Evolutionary conservation across 805 yeast genomes (phyloP).

Genomic region (Clavispora carvajalis): DNA sequence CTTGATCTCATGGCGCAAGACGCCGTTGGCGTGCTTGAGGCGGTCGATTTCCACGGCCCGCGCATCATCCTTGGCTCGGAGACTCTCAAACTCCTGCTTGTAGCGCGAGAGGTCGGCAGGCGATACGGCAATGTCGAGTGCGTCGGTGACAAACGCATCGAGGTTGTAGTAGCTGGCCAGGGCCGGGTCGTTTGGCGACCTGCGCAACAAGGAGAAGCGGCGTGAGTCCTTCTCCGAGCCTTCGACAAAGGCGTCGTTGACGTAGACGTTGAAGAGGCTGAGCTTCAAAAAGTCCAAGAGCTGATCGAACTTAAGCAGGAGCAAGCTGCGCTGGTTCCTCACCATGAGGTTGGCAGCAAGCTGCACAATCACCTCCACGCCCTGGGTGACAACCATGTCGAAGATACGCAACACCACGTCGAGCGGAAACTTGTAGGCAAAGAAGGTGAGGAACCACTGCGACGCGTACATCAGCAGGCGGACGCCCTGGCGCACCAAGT

Average conservation of each 20-base stretch:
- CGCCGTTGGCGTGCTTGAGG: slow-evolving; percentile 61
- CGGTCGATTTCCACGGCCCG: slow-evolving; percentile 58
- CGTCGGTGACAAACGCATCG: slow-evolving; percentile 71
- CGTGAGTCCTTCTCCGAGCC: slow-evolving; percentile 10
- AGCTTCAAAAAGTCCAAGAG: slow-evolving; percentile 75
- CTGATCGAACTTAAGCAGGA: slow-evolving; percentile 67
- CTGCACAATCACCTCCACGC: slow-evolving; percentile 78
- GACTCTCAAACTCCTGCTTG: slow-evolving; percentile 67
- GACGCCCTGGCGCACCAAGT: slow-evolving; percentile 80
- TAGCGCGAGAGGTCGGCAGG: slow-evolving; percentile 72
- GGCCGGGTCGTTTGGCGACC: slow-evolving; percentile 13
- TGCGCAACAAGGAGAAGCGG: slow-evolving; percentile 19
- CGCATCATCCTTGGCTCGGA: slow-evolving; percentile 62
- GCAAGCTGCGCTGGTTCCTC: slow-evolving; percentile 55
- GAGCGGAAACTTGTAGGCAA: slow-evolving; percentile 91
- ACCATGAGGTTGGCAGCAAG: slow-evolving; percentile 79
- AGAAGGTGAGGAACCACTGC: slow-evolving; percentile 94
- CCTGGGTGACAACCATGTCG: slow-evolving; percentile 87
- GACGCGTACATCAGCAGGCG: slow-evolving; percentile 94
- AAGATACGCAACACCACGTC: slow-evolving; percentile 81
- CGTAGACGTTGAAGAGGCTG: slow-evolving; percentile 66
- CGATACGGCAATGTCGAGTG: slow-evolving; percentile 64
- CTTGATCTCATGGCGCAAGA: slow-evolving; percentile 66
- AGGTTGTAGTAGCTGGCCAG: slow-evolving; percentile 46
- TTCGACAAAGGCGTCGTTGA: slow-evolving; percentile 34